phyloP scores from a whole-genome alignment of 148 eudicot genomes.

The Vaccinium darrowii region DNA sequence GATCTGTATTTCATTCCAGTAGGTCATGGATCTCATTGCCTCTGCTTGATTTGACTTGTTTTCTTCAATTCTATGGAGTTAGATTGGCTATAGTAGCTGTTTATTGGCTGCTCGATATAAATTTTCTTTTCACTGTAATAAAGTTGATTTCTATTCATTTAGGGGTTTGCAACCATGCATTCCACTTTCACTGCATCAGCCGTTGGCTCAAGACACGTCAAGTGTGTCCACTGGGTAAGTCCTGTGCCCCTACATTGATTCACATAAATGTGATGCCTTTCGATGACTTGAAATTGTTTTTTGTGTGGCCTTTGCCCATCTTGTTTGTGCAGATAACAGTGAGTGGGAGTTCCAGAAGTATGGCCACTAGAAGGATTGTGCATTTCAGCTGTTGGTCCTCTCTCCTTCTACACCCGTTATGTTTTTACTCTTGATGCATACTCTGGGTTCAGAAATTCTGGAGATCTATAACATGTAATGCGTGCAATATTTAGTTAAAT shows the following conservation, averaged over 20 bases:
- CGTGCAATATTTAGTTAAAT: not conserved
- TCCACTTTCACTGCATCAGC: conserved; percentile 93
- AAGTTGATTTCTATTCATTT: conserved; percentile 9
- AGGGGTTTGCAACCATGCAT: conserved; percentile 81
- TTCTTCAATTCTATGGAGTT: conserved; percentile 47
- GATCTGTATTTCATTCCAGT: not conserved
- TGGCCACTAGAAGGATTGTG: conserved; percentile 52
- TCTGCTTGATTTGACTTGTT: not conserved
- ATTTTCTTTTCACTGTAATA: not conserved
- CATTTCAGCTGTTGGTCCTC: not conserved
- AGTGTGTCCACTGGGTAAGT: conserved; percentile 81
- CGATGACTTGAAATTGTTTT: not conserved
- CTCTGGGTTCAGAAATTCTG: not conserved
- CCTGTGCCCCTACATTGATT: conserved; percentile 10
- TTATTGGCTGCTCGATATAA: conserved; percentile 6
- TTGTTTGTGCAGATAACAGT: conserved; percentile 61
- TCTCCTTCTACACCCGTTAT: not conserved
- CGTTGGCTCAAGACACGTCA: conserved; percentile 94
- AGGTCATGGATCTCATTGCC: not conserved
- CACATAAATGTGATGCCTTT: not conserved
- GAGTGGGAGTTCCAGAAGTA: conserved; percentile 98
- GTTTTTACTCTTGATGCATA: not conserved
- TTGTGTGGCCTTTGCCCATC: not conserved
- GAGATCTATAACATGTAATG: not conserved
- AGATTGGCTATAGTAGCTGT: conserved; percentile 24